A percentile compares a stretch with the other conserved stretches of the same genome.
phyloP scores from a whole-genome alignment of 345 rosid genomes.

The Aethionema arabicum region DNA sequence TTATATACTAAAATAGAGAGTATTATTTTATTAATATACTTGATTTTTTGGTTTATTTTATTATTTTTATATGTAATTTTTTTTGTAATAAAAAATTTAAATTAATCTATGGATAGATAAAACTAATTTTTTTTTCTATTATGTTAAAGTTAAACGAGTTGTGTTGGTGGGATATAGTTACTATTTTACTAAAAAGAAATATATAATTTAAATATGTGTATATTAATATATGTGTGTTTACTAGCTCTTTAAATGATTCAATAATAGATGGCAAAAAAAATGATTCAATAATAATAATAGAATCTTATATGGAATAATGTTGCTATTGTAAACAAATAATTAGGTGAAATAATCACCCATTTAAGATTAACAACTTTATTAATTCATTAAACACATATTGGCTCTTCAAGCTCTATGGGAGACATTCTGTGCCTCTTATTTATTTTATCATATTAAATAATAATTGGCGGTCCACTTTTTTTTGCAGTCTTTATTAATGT shows the following conservation, averaged over 20 bases:
- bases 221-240: too few relatives aligned
- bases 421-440: constrained; percentile 22
- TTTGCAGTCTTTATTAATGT: too few relatives aligned
- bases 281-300: background rate
- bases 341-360: constrained; percentile 26
- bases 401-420: constrained; percentile 33
- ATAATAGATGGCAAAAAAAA: background rate
- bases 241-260: background rate
- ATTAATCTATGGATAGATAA: background rate
- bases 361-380: constrained; percentile 11
- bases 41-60: too few relatives aligned
- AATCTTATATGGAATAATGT: too few relatives aligned
- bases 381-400: constrained; percentile 22
- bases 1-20: too few relatives aligned
- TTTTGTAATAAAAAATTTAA: too few relatives aligned
- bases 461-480: background rate
- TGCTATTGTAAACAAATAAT: background rate
- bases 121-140: background rate
- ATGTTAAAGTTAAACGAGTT: background rate
- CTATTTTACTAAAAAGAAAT: background rate
- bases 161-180: constrained; percentile 16
- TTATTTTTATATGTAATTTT: too few relatives aligned
- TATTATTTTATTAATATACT: too few relatives aligned
- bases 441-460: constrained; percentile 9
- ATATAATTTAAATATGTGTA: too few relatives aligned